phyloP scores from a whole-genome alignment of 2,329 filamentous ascomycete species.

The Cytospora piceicola region DNA sequence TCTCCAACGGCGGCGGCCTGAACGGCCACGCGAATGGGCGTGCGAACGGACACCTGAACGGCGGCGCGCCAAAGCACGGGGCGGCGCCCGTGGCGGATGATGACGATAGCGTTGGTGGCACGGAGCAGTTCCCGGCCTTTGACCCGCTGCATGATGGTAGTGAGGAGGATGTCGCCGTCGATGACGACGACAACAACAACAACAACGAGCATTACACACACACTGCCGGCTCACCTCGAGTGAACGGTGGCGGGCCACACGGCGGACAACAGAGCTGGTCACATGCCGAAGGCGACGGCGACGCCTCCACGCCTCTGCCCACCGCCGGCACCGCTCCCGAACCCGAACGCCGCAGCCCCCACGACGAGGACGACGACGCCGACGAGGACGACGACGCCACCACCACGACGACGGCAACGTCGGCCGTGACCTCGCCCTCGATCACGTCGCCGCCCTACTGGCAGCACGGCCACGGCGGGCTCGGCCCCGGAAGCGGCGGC shows the following conservation, averaged over 20 bases:
- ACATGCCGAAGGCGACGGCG: constrained; percentile 5
- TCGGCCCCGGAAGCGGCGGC: constrained; percentile 36
- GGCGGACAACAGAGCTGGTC: neutral
- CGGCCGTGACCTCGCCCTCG: constrained; percentile 34
- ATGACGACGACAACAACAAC: neutral
- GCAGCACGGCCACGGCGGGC: constrained; percentile 37
- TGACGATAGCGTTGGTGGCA: constrained; percentile 25
- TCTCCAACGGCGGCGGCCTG: constrained; percentile 21
- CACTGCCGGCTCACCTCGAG: neutral
- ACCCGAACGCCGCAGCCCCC: constrained; percentile 5
- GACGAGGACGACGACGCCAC: neutral
- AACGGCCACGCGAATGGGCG: constrained; percentile 21
- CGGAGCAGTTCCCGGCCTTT: constrained; percentile 31
- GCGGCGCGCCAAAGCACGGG: neutral
- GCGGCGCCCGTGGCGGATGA: constrained; percentile 24
- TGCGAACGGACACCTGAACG: constrained; percentile 14
- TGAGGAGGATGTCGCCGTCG: constrained; percentile 13
- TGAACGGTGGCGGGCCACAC: neutral
- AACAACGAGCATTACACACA: constrained; percentile 25
- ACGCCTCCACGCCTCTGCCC: constrained; percentile 10
- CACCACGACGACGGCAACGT: constrained; percentile 13
- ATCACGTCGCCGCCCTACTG: constrained; percentile 51
- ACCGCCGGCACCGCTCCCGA: constrained; percentile 20
- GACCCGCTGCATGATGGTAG: constrained; percentile 30
- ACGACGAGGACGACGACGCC: neutral